Base-by-base conservation (phyloP, 2,329 filamentous ascomycete genomes). In the Xylaria sp. region DNA sequence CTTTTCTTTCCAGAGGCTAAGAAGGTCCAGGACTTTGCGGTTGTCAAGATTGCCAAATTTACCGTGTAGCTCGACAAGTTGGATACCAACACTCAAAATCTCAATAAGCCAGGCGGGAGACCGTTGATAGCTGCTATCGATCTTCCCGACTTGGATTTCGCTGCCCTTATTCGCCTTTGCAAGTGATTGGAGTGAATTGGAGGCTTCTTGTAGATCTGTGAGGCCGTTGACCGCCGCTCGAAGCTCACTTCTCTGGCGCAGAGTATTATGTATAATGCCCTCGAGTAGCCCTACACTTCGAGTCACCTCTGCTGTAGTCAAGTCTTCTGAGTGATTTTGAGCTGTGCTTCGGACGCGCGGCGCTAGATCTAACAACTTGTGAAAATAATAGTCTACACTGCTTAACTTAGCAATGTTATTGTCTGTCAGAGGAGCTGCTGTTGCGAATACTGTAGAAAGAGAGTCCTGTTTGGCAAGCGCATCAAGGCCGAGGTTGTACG, bases 231-330 rank as follows among this genome's bases (percentile, higher is more conserved):
- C 72, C 12, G 80, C 75, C 19, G 79, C 72, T 50, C 82, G 80
- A 39, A 91, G 80, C 5, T 81, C 79, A 55, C 78, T 79, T 67
- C 91, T 85, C 77, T 94, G 92, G 3, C 82, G 80, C 12, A 93
- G 76, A 0, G 88, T 78, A n/a, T 89, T 81, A 67, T 90, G 85
- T 34, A 98, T 82, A 67, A 98, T 85, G 30, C 94, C 93, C 78
- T 99, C 96, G n/a, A 98, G 83, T 71, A 93, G 93, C 0, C 93
- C 93, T 57, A 92, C 86, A 77, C 93, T 94, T 75, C 94, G 88
- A 50, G 87, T 86, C 7, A 96, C 87, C 74, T 98, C 93, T 8
- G 93, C 90, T 50, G 89, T 86, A 53, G 92, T 97, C 47, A 99
- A 82, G 71, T 99, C 97, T 45, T 93, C 90, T 0, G 92, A 93